Evolutionary conservation across 23 red algal species (phyloP).

Genomic region (Gracilaria caudata): DNA sequence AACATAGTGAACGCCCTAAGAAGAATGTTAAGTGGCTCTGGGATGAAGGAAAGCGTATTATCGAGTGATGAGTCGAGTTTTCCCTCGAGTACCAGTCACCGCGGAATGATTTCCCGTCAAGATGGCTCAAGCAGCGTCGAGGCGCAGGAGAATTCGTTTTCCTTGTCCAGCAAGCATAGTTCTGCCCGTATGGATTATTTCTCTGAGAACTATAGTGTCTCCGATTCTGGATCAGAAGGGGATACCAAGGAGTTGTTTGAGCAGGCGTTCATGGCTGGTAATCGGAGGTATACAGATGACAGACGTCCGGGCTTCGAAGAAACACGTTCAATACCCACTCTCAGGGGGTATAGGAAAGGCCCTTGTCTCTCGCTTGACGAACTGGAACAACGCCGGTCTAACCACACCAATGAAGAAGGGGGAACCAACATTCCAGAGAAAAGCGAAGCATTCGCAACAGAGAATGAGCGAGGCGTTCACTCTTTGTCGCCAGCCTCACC

Average conservation of each 20-base stretch:
- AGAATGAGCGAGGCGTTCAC: neutral
- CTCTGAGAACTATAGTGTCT: conserved; percentile 44
- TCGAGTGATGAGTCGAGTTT: neutral
- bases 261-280: conserved; percentile 16
- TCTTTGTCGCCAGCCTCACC: neutral
- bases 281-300: conserved; percentile 54
- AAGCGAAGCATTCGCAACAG: neutral
- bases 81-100: neutral
- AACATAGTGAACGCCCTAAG: conserved; percentile 28
- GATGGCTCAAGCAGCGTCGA: neutral
- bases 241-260: conserved; percentile 25
- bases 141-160: conserved; percentile 1
- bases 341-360: conserved; percentile 7
- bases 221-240: conserved; percentile 31
- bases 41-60: neutral
- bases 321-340: neutral
- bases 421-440: neutral
- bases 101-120: neutral
- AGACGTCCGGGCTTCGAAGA: neutral
- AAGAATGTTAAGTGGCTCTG: conserved; percentile 38
- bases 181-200: conserved; percentile 44
- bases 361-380: conserved; percentile 16
- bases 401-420: neutral
- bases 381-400: conserved; percentile 5
- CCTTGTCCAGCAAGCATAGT: conserved; percentile 18